These are phyloP conservation scores for Aegle marmelos DNA, from an alignment of 345 rosid species.

Conservation along the genomic window DNA sequence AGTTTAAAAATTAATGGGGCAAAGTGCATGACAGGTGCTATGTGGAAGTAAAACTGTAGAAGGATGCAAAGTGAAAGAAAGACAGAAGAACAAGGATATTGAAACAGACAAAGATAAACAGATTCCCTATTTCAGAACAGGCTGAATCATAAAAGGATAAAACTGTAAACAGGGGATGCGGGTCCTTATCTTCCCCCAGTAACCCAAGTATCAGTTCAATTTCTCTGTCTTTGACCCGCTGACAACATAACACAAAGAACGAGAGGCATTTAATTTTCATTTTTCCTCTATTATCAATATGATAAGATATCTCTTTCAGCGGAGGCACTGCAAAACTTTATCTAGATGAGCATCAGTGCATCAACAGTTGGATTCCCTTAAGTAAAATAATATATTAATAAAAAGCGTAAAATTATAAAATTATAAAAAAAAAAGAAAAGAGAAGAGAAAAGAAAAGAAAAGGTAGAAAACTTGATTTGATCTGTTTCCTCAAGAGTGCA, in stretches of 20 bases:
- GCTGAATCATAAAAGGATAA: slow-evolving; percentile 3
- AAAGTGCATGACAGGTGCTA: not conserved
- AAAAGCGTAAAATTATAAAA: not conserved
- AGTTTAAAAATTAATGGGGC: not conserved
- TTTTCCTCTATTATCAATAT: not conserved
- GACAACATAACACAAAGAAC: slow-evolving; percentile 11
- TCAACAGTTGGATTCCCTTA: slow-evolving; percentile 28
- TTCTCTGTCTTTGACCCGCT: slow-evolving; percentile 13
- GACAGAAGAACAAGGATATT: slow-evolving; percentile 20
- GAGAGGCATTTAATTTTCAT: not conserved
- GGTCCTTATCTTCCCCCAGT: slow-evolving; percentile 15
- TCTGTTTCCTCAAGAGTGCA: slow-evolving; percentile 26
- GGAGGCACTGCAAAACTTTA: slow-evolving; percentile 3
- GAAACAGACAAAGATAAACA: slow-evolving; percentile 16
- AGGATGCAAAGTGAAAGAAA: slow-evolving; percentile 21
- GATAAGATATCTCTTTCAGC: slow-evolving; percentile 11
- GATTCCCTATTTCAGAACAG: slow-evolving; percentile 4
- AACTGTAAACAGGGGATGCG: not conserved
- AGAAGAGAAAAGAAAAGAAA: not conserved
- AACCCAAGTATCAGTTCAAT: slow-evolving; percentile 1
- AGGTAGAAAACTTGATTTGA: not conserved
- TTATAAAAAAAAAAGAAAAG: too few relatives aligned
- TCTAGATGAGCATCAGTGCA: not conserved
- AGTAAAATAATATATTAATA: slow-evolving; percentile 5
- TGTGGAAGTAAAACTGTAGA: not conserved